These are phyloP conservation scores for Musa acuminata DNA, from an alignment of 176 grass and related monocot genomes.

Conservation along the genomic window DNA sequence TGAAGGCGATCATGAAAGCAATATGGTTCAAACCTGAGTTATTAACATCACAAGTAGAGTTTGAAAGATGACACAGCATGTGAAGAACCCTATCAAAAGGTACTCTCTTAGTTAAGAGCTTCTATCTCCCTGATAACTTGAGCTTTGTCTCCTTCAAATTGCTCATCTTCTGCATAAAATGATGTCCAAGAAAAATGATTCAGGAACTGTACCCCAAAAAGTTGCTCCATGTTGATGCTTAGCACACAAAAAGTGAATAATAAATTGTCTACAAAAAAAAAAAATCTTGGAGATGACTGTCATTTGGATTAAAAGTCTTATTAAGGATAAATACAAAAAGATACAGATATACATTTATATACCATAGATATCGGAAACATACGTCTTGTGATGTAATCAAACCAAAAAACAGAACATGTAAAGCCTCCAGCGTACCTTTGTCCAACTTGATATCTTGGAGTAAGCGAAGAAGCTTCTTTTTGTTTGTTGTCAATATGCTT, in stretches of 20 bases:
- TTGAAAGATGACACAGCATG: not conserved
- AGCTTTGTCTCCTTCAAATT: conserved; percentile 94
- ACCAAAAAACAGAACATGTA: not conserved
- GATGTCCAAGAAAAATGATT: not conserved
- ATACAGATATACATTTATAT: no score
- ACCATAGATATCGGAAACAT: not conserved
- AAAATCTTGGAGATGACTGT: no score
- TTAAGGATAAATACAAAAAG: no score
- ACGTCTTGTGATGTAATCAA: not conserved
- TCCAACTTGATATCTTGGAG: conserved; percentile 73
- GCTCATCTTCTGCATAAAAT: conserved; percentile 69
- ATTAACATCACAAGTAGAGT: not conserved
- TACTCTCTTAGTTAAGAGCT: conserved; percentile 16
- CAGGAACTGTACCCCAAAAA: not conserved
- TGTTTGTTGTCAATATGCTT: conserved; percentile 73
- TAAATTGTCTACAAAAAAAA: conserved; percentile 12
- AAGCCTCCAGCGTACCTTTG: conserved; percentile 43
- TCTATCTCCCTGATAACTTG: conserved; percentile 85
- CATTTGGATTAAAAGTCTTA: no score
- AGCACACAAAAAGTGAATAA: conserved; percentile 4
- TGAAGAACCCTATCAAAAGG: not conserved
- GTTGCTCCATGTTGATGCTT: not conserved
- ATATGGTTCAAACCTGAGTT: not conserved
- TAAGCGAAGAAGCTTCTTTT: conserved; percentile 87
- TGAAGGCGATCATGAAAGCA: not conserved